Conservation (phyloP, 371 early-diverging fungal species). For the Rhizopus sp. region DNA sequence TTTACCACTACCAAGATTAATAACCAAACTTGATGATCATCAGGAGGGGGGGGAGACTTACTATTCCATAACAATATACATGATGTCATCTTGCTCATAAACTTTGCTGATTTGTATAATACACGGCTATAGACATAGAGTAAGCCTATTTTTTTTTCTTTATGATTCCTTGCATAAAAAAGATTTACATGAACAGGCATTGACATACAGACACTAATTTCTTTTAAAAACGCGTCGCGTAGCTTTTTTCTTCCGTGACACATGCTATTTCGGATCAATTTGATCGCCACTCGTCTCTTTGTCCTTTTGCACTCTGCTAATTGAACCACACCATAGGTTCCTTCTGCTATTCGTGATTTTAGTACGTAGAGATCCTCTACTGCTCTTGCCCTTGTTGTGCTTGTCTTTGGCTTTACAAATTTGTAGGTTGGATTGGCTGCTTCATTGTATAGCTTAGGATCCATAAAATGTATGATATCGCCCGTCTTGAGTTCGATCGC, state of each 20-base stretch:
- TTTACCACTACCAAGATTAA: conserved; percentile 8
- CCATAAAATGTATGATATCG: conserved; percentile 16
- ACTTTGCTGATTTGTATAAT: conserved; percentile 21
- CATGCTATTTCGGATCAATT: conserved; percentile 3
- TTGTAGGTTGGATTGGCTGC: conserved; percentile 11
- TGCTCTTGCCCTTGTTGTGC: not conserved
- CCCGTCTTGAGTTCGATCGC: not conserved
- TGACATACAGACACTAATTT: conserved; percentile 26
- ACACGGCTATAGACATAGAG: conserved; percentile 21
- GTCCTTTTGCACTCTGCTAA: conserved; percentile 15
- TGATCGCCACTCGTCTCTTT: conserved; percentile 13
- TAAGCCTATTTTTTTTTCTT: not conserved
- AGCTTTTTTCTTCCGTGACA: not conserved
- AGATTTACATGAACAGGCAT: conserved; percentile 26
- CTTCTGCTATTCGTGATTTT: conserved; percentile 2
- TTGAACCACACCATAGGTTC: conserved; percentile 12
- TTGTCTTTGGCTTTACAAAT: conserved; percentile 12
- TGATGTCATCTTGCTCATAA: conserved; percentile 12
- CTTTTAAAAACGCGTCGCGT: conserved; percentile 11
- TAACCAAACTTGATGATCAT: too few relatives aligned
- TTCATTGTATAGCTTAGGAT: conserved; percentile 6
- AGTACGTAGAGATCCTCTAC: conserved; percentile 5
- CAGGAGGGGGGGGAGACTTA: conserved; percentile 17
- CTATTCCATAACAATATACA: conserved; percentile 34
- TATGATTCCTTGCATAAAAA: not conserved